phyloP scores from a whole-genome alignment of 352 stramenopile genomes.

The Pythium biforme region DNA sequence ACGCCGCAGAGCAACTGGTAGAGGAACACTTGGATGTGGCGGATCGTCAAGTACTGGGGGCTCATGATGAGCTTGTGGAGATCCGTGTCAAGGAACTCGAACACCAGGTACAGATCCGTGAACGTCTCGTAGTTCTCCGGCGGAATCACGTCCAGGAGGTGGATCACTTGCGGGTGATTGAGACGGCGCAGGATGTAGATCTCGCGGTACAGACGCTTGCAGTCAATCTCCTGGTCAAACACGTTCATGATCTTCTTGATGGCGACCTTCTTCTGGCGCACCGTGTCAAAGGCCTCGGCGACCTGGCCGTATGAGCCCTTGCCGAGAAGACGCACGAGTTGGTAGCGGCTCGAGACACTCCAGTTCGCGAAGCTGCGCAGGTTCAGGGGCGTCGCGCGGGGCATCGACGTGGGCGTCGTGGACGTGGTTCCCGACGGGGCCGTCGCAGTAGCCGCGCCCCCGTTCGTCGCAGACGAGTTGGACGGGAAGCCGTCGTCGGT shows the following conservation, averaged over 20 bases:
- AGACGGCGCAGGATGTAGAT: constrained; percentile 88
- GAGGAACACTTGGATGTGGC: constrained; percentile 96
- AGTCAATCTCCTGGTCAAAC: constrained; percentile 87
- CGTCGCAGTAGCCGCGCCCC: constrained; percentile 26
- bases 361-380: constrained; percentile 83
- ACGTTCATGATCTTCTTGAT: constrained; percentile 91
- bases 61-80: constrained; percentile 94
- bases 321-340: constrained; percentile 73
- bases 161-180: constrained; percentile 79
- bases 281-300: constrained; percentile 76
- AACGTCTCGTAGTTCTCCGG: constrained; percentile 84
- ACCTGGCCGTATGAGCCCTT: constrained; percentile 88
- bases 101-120: constrained; percentile 91
- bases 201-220: constrained; percentile 84
- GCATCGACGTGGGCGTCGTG: constrained; percentile 57
- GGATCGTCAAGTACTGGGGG: constrained; percentile 91
- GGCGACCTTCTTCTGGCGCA: constrained; percentile 78
- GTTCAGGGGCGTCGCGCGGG: constrained; percentile 70
- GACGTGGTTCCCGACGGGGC: constrained; percentile 35
- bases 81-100: constrained; percentile 93
- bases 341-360: constrained; percentile 78
- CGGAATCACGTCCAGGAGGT: constrained; percentile 78
- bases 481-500: constrained; percentile 43
- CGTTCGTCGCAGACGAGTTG: constrained; percentile 36
- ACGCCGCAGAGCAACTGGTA: constrained; percentile 94